Evolutionary conservation across 768 basidiomycete genomes (phyloP), one percentile per base, ranked within the genome.

Genomic region (Termitomyces eurrhizus): DNA sequence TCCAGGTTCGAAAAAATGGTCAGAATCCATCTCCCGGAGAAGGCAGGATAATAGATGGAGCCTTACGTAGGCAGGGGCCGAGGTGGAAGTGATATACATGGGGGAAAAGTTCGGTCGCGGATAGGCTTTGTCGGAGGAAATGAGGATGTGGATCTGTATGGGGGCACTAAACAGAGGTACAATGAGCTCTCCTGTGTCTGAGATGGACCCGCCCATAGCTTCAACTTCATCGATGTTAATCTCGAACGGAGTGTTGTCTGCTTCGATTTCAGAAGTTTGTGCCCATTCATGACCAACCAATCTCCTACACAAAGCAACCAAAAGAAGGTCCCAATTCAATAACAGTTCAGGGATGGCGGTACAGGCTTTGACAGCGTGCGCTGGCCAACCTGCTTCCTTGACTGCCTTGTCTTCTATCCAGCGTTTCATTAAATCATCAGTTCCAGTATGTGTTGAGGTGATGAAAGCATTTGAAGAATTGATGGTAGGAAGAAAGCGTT

Each of bases 301-400:
- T 41, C 73, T 78, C 58, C 73, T 73, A 59, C 87, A 83, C 14
- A 92, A 76, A 2, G 76, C 73, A 4, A 79, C 78, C 29, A 88
- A 69, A 4, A 95, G 77, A 7, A 76, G 62, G 53, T 83, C 81
- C 78, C 84, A 81, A 70, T 82, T 74, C 64, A 80, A 71, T 12
- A 77, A 65, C 32, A 82, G 65, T 39, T 66, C 65, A 9, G 69
- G 58, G 56, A 80, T 74, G 7, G 79, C 69, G 13, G 73, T 70
- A 58, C 81, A 81, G 36, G 83, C 80, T 66, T 83, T 84, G 51
- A 95, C 91, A 13, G 81, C 74, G 64, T 87, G 84, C 3, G 79
- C 70, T 29, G 93, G 93, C 79, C 88, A 95, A 24, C 93, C 93
- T 54, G 88, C 91, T 72, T 90, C 85, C 69, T 93, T 94, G 58